Evolutionary conservation across 2,329 filamentous ascomycete genomes (phyloP), one percentile per base, ranked within the genome.

Genomic region (Tolypocladium pustulatum): DNA sequence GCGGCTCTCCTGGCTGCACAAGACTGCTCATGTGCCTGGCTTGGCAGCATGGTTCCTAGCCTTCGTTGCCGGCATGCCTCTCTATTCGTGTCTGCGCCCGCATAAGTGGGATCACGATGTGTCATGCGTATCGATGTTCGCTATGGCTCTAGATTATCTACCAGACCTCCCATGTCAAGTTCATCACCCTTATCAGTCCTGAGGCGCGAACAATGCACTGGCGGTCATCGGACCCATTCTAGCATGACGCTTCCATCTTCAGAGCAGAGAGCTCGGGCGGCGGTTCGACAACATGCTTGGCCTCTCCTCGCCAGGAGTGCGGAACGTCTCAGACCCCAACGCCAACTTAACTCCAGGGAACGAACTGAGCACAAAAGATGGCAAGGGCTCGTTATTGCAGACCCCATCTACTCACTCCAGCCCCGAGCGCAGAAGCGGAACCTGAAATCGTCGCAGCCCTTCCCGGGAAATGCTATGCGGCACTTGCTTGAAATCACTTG

Each of bases 401-500:
- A 27, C 15, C 37, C n/a, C 54, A 56, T 15, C 30, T 20, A 49
- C 49, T 49, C 13, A 43, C 51, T 27, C 49, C 49, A 57, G 30
- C 49, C 22, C 22, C 36, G 34, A 51, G 36, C 25, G 17, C 15
- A 52, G 32, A 53, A 4, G 30, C n/a, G 27, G 46, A 17, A 30
- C 49, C 37, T 32, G 27, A 40, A 49, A 6, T 25, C 30, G n/a
- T 53, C 36, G 54, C 56, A 57, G 59, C 60, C 59, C 36, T 34
- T 43, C 40, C 40, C 52, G 54, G n/a, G 40, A 55, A 57, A 61
- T 60, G 60, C 62, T 58, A 59, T 62, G 56, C 54, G 34, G 53
- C 57, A 43, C 41, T 52, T 57, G 54, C 32, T 56, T 34, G 37
- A 36, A 22, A 41, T 46, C 46, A 46, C 30, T 34, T 13, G 20